Base-by-base conservation (phyloP, 192 early-diverging fungal genomes). In the Coemansia sp. region DNA sequence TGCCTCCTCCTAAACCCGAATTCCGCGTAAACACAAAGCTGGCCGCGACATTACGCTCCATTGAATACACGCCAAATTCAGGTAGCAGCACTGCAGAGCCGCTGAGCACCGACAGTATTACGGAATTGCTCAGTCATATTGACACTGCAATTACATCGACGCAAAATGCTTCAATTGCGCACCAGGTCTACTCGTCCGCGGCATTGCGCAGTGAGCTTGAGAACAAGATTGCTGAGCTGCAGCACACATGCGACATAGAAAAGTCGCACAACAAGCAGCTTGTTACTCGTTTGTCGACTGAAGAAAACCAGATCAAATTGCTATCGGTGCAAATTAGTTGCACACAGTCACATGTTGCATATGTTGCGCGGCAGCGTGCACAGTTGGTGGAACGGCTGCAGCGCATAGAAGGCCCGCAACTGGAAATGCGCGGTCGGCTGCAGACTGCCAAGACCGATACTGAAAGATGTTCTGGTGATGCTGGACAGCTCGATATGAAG, bases 71-170 rank as follows among this genome's bases (percentile, higher is more conserved):
- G 22, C 53, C 32, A 17, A 25, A 21, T 6, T 24, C 12, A 2
- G 27, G 51, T 3, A 64, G 48, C 29, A 49, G 37, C 39, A 32
- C 32, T 32, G 32, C 32, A 32, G 56, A 63, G 59, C 59, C 59
- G 17, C 38, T 54, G 2, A 68, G 69, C 65, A 66, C 68, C 0
- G 73, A 76, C 50, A 70, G 68, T 60, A 60, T 78, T 1, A 66
- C 69, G 0, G 75, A 72, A 49, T 70, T 78, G 37, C 59, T 78
- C 5, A 41, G 69, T 23, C 69, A 60, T 7, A 78, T 78, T 37
- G 66, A 78, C 38, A 32, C 25, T 4, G 60, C 63, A 47, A 63
- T 72, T 1, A 47, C 47, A 5, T 48, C 70, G 6, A 39, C 70
- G 27, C 48, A 48, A 21, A 60, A 24, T 53, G 63, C 47, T 60